Evolutionary conservation across 192 early-diverging fungal species (phyloP).

Genomic region (Mortierella alpina): DNA sequence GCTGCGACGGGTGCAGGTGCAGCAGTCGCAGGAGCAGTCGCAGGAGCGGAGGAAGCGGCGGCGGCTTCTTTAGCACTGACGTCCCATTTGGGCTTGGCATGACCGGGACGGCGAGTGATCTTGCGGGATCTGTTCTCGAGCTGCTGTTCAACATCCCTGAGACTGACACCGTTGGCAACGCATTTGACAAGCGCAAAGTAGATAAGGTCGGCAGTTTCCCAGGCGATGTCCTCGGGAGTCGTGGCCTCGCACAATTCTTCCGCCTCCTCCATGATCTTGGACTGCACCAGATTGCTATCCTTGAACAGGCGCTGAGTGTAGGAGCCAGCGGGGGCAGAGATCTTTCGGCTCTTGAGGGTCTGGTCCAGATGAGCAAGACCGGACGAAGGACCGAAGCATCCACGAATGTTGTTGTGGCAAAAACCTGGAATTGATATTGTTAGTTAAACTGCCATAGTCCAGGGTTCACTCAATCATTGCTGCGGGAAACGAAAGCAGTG

Average conservation of each 20-base stretch:
- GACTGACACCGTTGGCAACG: slow-evolving; percentile 79
- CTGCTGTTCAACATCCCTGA: slow-evolving; percentile 89
- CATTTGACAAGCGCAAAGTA: slow-evolving; percentile 96
- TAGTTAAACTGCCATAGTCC: background rate
- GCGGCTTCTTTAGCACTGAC: slow-evolving; percentile 30
- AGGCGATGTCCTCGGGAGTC: slow-evolving; percentile 83
- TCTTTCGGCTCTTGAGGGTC: slow-evolving; percentile 74
- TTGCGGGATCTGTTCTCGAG: slow-evolving; percentile 86
- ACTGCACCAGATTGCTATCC: slow-evolving; percentile 79
- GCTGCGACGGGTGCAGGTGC: slow-evolving; percentile 39
- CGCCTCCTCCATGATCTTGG: slow-evolving; percentile 98
- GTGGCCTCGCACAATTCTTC: slow-evolving; percentile 89
- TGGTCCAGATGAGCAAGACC: slow-evolving; percentile 83
- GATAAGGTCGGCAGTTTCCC: slow-evolving; percentile 95
- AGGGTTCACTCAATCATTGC: background rate
- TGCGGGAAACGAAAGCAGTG: background rate
- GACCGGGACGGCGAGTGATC: slow-evolving; percentile 87
- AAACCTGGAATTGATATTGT: slow-evolving; percentile 67
- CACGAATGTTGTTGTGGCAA: slow-evolving; percentile 92
- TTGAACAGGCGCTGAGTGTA: slow-evolving; percentile 92
- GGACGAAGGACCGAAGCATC: slow-evolving; percentile 87
- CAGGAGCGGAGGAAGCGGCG: slow-evolving; percentile 3
- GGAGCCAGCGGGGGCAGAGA: slow-evolving; percentile 84
- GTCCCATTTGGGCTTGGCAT: slow-evolving; percentile 91
- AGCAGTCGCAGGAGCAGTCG: slow-evolving; percentile 26